phyloP scores from a whole-genome alignment of 164 flowering plant species.

The Nelumbo lutea region DNA sequence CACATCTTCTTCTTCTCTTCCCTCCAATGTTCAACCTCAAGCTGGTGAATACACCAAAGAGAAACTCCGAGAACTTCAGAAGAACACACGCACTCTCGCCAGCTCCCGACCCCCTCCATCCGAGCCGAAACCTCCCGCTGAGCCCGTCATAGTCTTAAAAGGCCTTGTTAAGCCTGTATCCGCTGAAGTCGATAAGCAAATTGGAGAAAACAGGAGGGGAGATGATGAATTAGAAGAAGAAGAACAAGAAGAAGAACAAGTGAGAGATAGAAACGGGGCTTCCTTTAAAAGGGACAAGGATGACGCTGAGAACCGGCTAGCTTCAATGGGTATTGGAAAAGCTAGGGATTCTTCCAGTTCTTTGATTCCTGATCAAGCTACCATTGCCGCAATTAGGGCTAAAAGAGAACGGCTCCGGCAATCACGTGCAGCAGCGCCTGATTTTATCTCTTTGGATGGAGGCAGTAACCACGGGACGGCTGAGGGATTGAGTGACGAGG shows the following conservation, averaged over 20 bases:
- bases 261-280: conserved; percentile 6
- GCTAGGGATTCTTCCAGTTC: conserved; percentile 21
- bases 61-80: conserved; percentile 79
- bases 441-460: conserved; percentile 72
- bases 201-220: neutral
- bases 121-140: conserved; percentile 29
- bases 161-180: conserved; percentile 62
- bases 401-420: conserved; percentile 69
- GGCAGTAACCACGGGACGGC: conserved; percentile 63
- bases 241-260: conserved; percentile 6
- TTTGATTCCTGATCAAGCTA: conserved; percentile 59
- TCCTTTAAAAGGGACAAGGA: conserved; percentile 22
- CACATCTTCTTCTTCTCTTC: conserved; percentile 21
- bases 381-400: conserved; percentile 66
- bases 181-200: neutral
- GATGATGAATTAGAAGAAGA: conserved; percentile 13
- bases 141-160: conserved; percentile 65
- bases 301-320: conserved; percentile 33
- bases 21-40: conserved; percentile 78
- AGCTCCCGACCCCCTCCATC: conserved; percentile 28
- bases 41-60: conserved; percentile 87
- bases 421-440: conserved; percentile 61
- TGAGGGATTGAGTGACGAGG: conserved; percentile 88
- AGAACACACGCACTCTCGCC: conserved; percentile 74
- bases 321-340: conserved; percentile 37